Base-by-base conservation (phyloP, 2,329 filamentous ascomycete genomes). In the Trichoderma koningii region DNA sequence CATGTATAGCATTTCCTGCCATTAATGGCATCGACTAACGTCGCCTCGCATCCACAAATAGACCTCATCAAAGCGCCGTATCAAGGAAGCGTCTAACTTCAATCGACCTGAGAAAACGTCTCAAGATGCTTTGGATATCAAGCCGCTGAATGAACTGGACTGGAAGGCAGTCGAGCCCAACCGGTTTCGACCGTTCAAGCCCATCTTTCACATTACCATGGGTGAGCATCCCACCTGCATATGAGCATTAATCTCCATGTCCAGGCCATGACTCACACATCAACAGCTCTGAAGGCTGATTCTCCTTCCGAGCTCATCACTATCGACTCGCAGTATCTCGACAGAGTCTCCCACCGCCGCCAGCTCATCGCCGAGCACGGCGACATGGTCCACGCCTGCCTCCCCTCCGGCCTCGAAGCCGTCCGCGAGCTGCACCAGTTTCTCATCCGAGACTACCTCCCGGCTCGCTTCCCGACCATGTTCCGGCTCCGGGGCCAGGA, bases 191-290 rank as follows among this genome's bases (percentile, higher is more conserved):
- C 82, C 81, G 0, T 85, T 83, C 71, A 84, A 83, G 71, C 78
- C 81, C 0, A 77, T 77, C 3, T 85, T 83, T 68, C 75, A 85
- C 68, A 84, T 85, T 66, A 83, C 81, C 0, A 85, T 86, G 82
- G 83, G 83, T 81, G 69, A 38, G 71, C 28, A 30, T 26, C 41
- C 53, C 50, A 21, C n/a, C 6, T 19, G 38, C 21, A 34, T 12
- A 12, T 19, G 9, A 23, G 34, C 7, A 30, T 5, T 6, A 30
- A 28, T 45, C 2, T 28, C 15, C 14, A 34, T 19, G 41, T 6
- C 3, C 10, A 4, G 19, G 6, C 28, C 10, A 17, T 6, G 30
- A 17, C 55, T 21, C 14, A 7, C 9, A 9, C 19, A 26, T n/a
- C 10, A 19, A n/a, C 17, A 34, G 82, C 76, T 3, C 71, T 85